Evolutionary conservation across 1,139 yeast genomes (phyloP).

Genomic region (Schizosaccharomyces versatilis): DNA sequence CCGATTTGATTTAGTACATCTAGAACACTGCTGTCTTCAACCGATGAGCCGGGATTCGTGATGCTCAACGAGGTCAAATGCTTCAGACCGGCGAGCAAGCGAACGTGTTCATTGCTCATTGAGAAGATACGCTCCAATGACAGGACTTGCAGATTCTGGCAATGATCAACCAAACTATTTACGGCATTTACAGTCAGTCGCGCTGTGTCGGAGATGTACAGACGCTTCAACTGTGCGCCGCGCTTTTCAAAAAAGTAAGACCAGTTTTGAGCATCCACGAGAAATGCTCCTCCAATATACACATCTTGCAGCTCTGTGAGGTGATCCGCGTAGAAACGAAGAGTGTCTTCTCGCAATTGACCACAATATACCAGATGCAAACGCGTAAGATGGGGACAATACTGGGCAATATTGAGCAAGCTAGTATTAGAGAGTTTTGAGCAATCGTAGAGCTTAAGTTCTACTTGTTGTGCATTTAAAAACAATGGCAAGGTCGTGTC

Average conservation of each 20-base stretch:
- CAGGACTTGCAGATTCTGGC: constrained; percentile 29
- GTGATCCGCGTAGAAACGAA: constrained; percentile 39
- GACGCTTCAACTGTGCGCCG: constrained; percentile 27
- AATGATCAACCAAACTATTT: constrained; percentile 36
- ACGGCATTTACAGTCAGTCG: constrained; percentile 51
- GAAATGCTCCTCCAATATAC: constrained; percentile 65
- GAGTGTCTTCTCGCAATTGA: constrained; percentile 56
- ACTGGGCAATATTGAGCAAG: constrained; percentile 48
- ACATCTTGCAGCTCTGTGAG: constrained; percentile 32
- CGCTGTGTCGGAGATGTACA: constrained; percentile 63
- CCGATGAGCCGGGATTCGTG: constrained; percentile 11
- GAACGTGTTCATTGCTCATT: constrained; percentile 32
- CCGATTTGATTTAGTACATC: constrained; percentile 10
- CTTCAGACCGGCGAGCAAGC: constrained; percentile 41
- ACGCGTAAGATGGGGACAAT: constrained; percentile 48
- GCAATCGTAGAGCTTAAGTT: constrained; percentile 75
- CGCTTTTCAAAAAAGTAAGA: constrained; percentile 36
- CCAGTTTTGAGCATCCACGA: constrained; percentile 61
- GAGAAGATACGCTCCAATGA: constrained; percentile 54
- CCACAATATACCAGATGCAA: constrained; percentile 81
- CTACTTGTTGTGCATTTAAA: constrained; percentile 34
- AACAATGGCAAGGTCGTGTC: constrained; percentile 52
- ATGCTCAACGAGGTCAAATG: constrained; percentile 37
- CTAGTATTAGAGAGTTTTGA: constrained; percentile 51
- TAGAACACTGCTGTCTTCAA: constrained; percentile 11